Base-by-base conservation (phyloP, 257 asterid genomes). In the Solanum chiquidenum region DNA sequence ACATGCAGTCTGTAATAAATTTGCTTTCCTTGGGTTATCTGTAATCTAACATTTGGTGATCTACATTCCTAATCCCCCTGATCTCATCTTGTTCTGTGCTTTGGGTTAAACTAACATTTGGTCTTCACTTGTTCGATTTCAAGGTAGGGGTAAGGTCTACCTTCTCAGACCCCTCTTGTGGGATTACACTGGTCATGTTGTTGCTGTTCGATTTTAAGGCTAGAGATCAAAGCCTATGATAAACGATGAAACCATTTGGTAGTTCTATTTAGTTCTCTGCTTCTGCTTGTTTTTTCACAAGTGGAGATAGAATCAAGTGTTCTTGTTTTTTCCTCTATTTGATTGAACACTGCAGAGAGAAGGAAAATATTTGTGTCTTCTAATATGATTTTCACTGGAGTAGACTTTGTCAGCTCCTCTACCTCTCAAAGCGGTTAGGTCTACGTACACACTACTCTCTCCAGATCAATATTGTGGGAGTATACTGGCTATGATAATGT, bases 1-100 rank as follows among this genome's bases (percentile, higher is more conserved):
- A 82, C 86, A 29, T 49, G 86, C 4, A 82, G 49, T 38, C 69
- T 82, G 86, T 82, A 82, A 82, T 82, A 82, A 82, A 37, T 79
- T 49, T 82, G 86, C 69, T 49, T 80, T 49, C 86, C 29, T 49
- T 7, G 37, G n/a, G 42, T 76, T 46, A 31, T 82, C 69, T 49
- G 86, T 82, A 82, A 82, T 82, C 11, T 82, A 82, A 82, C 69
- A 49, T 16, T 49, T 49, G 86, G 37, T 79, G 66, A 44, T 44
- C 44, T 79, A 44, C 27, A n/a, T 25, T 79, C 25, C 64, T 79
- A 79, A 42, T 25, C 25, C 38, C 23, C 38, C 13, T 27, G 85
- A 27, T 31, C 38, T 79, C 29, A 29, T 18, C 69, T 49, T 82
- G 44, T 82, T 49, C 44, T 82, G 44, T 82, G 86, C 20, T 49